A percentile compares a stretch with the other conserved stretches of the same genome.
Evolutionary conservation across 192 early-diverging fungal genomes (phyloP).

Genomic region (Rhizoclosmatium globosum): DNA sequence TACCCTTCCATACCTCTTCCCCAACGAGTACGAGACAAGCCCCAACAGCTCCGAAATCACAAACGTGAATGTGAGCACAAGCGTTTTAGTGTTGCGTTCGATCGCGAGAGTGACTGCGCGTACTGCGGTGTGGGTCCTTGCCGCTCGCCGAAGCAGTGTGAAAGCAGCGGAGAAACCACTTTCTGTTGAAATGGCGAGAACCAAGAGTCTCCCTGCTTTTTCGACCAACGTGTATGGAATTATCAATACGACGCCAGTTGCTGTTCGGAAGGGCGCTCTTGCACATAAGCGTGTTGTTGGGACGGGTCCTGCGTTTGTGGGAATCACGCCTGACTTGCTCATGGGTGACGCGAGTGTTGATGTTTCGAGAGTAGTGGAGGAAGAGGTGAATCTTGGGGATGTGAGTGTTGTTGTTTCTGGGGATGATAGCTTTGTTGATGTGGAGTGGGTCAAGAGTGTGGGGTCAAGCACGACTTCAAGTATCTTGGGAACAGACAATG

Average conservation of each 20-base stretch:
- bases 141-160: neutral
- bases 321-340: too few relatives aligned
- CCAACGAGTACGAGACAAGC: slow-evolving; percentile 42
- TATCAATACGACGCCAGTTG: neutral
- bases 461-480: neutral
- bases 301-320: neutral
- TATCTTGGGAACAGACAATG: neutral
- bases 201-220: neutral
- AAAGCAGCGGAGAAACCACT: neutral
- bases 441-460: neutral
- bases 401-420: neutral
- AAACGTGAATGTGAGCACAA: slow-evolving; percentile 23
- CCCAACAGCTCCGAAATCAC: slow-evolving; percentile 18
- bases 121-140: slow-evolving; percentile 15
- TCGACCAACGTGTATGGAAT: neutral
- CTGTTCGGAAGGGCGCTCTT: neutral
- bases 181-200: neutral
- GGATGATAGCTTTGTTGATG: neutral
- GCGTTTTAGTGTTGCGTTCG: slow-evolving; percentile 32
- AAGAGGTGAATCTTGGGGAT: neutral
- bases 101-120: slow-evolving; percentile 37
- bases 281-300: neutral
- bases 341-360: too few relatives aligned
- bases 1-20: slow-evolving; percentile 48
- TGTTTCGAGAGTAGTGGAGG: neutral